Base-by-base conservation (phyloP, 306 rosid genomes). In the Castanopsis chinensis region DNA sequence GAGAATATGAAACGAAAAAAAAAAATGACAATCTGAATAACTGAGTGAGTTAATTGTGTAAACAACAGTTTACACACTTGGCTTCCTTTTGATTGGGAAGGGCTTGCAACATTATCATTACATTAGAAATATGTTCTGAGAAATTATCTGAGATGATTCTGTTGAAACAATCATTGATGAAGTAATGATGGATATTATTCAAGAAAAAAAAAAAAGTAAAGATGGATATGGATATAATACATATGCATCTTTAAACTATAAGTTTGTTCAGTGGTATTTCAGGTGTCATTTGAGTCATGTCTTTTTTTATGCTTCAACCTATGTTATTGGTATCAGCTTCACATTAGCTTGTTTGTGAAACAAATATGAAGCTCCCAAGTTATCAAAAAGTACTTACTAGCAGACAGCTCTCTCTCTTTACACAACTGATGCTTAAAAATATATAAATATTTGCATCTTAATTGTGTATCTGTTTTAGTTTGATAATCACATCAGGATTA, bases 11-110 rank as follows among this genome's bases (percentile, higher is more conserved):
- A 35, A 35, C 6, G 3, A 25, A 35, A 35, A 35, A 35, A 35
- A 35, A 35, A 4, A 35, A 35, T 35, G 41, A 35, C 41, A 35
- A 3, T 35, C 41, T 35, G 41, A 35, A 35, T 4, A 35, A 35
- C 6, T 35, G 41, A 35, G 41, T 35, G 41, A 35, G 5, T 35
- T 35, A 35, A 35, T 35, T 35, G 6, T 35, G 41, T 35, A 35
- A 35, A 35, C 41, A 35, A 35, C 41, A 35, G 41, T 35, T 75
- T 64, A 73, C 23, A 55, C 32, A 56, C 6, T 3, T 54, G 37
- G 70, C 81, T 79, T 75, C 71, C 59, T 60, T 74, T 86, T 37
- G 65, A 41, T 79, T 69, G 73, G 77, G 54, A 76, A 79, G 69
- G 83, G 15, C 68, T 43, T 56, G 41, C 53, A 64, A 23, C 58